phyloP scores from a whole-genome alignment of 2,329 filamentous ascomycete species.

The Pyrenochaeta sp. region DNA sequence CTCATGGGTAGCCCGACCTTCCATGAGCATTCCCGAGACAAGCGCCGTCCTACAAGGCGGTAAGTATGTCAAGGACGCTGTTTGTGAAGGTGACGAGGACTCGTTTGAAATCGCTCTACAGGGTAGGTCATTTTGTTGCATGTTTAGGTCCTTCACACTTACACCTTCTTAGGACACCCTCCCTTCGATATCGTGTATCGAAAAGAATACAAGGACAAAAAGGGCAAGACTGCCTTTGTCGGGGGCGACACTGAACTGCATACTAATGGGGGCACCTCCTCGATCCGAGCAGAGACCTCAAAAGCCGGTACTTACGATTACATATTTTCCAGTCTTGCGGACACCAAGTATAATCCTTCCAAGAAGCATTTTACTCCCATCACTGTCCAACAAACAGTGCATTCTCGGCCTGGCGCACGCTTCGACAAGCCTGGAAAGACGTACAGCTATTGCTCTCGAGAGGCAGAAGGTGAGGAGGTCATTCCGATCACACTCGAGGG shows the following conservation, averaged over 20 bases:
- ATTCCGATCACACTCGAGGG: slow-evolving; percentile 89
- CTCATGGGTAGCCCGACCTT: slow-evolving; percentile 83
- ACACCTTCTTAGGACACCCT: slow-evolving; percentile 66
- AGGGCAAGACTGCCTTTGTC: slow-evolving; percentile 63
- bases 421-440: slow-evolving; percentile 89
- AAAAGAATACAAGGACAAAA: slow-evolving; percentile 73
- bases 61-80: slow-evolving; percentile 75
- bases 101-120: slow-evolving; percentile 80
- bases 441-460: slow-evolving; percentile 93
- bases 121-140: slow-evolving; percentile 60
- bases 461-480: slow-evolving; percentile 79
- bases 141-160: slow-evolving; percentile 5
- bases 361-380: slow-evolving; percentile 70
- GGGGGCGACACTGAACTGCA: slow-evolving; percentile 77
- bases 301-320: slow-evolving; percentile 87
- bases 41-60: slow-evolving; percentile 62
- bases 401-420: slow-evolving; percentile 79
- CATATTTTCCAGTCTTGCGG: slow-evolving; percentile 80
- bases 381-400: slow-evolving; percentile 80
- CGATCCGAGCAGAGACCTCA: slow-evolving; percentile 84
- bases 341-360: slow-evolving; percentile 84
- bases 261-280: slow-evolving; percentile 76
- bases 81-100: slow-evolving; percentile 95
- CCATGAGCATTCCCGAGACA: slow-evolving; percentile 70
- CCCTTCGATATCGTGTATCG: slow-evolving; percentile 87